A percentile compares a stretch with the other conserved stretches of the same genome.
Evolutionary conservation across 164 flowering plant species (phyloP).

Genomic region (Akebia trifoliata): DNA sequence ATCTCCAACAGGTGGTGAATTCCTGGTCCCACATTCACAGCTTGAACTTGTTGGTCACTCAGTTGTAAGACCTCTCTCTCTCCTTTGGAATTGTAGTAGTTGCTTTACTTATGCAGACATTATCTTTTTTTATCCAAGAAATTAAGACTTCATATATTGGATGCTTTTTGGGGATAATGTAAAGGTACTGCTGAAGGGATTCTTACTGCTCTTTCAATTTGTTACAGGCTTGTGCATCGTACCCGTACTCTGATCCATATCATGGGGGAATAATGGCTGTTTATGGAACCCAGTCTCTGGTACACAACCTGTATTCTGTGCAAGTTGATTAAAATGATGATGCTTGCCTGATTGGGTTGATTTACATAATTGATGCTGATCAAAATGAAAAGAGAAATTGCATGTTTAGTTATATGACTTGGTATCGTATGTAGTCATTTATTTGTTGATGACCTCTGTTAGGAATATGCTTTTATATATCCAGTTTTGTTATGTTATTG

Average conservation of each 20-base stretch:
- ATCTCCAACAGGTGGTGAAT: constrained; percentile 35
- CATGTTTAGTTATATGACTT: no score
- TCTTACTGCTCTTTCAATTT: constrained; percentile 10
- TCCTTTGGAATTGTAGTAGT: not conserved
- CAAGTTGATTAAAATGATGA: not conserved
- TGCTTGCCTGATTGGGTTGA: not conserved
- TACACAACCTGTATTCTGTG: constrained; percentile 24
- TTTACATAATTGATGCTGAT: no score
- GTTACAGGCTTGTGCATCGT: constrained; percentile 74
- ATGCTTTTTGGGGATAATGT: not conserved
- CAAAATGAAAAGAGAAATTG: no score
- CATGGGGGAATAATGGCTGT: constrained; percentile 75
- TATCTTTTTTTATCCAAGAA: not conserved
- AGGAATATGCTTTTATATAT: no score
- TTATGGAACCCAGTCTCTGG: constrained; percentile 77
- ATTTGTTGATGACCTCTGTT: no score
- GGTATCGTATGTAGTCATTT: no score
- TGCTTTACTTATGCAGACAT: not conserved
- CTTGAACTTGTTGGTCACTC: constrained; percentile 90
- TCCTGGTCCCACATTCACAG: constrained; percentile 52
- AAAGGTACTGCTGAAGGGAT: constrained; percentile 1
- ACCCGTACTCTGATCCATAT: constrained; percentile 71
- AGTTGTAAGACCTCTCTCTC: constrained; percentile 47
- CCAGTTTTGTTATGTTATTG: no score
- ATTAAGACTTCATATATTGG: not conserved